Conservation (phyloP, 345 rosid genomes). For the Camelina laxa region DNA sequence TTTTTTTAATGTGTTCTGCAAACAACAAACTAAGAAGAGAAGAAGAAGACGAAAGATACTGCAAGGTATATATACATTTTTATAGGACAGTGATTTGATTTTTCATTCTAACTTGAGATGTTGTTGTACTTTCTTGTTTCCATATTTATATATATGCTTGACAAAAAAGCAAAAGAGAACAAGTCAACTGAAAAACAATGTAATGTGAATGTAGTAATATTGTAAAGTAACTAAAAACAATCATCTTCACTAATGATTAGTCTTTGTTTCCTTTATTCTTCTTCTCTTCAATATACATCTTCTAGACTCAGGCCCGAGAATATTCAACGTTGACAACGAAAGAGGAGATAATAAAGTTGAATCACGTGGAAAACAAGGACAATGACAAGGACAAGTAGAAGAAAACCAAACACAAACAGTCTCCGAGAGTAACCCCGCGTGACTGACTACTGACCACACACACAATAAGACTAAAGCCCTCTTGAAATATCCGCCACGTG, state of each 20-base stretch:
- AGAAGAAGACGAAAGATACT: conserved; percentile 34
- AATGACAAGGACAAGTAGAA: conserved; percentile 17
- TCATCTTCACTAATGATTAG: no score
- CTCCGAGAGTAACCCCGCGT: conserved; percentile 11
- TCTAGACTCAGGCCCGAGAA: no score
- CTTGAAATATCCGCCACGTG: conserved; percentile 26
- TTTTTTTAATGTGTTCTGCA: conserved; percentile 35
- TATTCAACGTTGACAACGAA: conserved; percentile 16
- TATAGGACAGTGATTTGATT: conserved; percentile 39
- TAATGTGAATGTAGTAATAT: no score
- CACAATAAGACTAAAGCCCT: conserved; percentile 18
- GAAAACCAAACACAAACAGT: neutral
- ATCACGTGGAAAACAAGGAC: conserved; percentile 43
- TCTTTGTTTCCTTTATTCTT: no score
- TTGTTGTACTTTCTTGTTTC: no score
- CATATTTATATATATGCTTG: no score
- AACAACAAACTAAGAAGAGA: conserved; percentile 36
- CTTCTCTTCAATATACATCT: no score
- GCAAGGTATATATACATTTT: conserved; percentile 40
- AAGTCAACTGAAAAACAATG: no score
- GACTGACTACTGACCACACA: neutral
- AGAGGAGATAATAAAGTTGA: neutral
- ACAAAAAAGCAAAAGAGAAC: no score
- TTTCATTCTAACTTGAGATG: no score
- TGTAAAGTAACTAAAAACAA: no score